Base-by-base conservation (phyloP, 2,329 filamentous ascomycete species). In the Colletotrichum siamense region DNA sequence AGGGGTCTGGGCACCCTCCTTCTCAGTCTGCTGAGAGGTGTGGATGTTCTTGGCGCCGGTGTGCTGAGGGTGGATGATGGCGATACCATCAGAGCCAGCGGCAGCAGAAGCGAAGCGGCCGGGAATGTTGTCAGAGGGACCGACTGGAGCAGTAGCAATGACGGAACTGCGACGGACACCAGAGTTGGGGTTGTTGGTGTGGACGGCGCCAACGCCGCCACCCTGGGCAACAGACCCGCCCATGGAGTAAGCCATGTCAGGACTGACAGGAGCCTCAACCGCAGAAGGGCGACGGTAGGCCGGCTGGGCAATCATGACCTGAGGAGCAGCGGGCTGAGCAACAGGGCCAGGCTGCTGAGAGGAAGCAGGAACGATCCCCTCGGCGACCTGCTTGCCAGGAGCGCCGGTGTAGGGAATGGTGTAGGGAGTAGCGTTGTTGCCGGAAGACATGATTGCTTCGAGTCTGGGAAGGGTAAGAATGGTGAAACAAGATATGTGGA, bases 381-480 rank as follows among this genome's bases (percentile, higher is more conserved):
- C 67, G 24, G 73, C 75, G 8, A 73, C 78, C 64, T 76, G 79
- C 44, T 79, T 63, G n/a, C 79, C 77, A 16, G 79, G 77, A 8
- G 76, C 75, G 22, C 80, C 80, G 10, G 79, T 81, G 77, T 82
- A 81, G 24, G 81, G 81, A 18, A 79, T 78, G 16, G 80, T 82
- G 72, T 82, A 81, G 3, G 81, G 81, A 55, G 78, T 79, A 61
- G 78, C 79, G n/a, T 79, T 75, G 28, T 72, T 72, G 44, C 44
- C n/a, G 18, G 57, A 70, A 63, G 68, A 70, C 68, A 70, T 70
- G 57, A 52, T 70, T 36, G 26, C 34, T 30, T 15, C n/a, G 16
- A 49, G 61, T 62, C 67, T 61, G 36, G 64, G 36, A 49, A 73
- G 78, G 64, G 44, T 64, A 16, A 64, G 62, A 44, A 64, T 26